Percentiles rank a stretch among this genome's conserved stretches.
These are phyloP conservation scores for Cornus controversa DNA, from an alignment of 148 eudicot species.

Conservation along the genomic window DNA sequence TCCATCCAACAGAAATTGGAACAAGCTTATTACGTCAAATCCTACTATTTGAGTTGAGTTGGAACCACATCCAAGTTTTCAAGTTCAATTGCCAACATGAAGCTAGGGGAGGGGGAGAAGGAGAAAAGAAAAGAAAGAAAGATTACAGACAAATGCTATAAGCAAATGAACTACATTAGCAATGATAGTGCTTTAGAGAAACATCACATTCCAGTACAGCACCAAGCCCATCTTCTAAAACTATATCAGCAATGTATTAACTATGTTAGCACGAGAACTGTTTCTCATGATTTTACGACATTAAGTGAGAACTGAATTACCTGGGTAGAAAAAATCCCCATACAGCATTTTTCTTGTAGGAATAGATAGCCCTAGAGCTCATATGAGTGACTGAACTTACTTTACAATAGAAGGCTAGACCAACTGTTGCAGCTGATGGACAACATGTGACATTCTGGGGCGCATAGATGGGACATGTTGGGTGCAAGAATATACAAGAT, in stretches of 20 bases:
- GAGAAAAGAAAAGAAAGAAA: no score
- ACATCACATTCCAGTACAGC: background rate
- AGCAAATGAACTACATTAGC: background rate
- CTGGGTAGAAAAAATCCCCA: background rate
- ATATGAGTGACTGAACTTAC: conserved; percentile 21
- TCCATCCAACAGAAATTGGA: no score
- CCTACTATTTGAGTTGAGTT: no score
- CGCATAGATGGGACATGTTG: conserved; percentile 91
- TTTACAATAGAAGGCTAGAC: conserved; percentile 39
- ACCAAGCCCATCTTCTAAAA: background rate
- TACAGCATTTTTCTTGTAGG: background rate
- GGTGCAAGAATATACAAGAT: conserved; percentile 88
- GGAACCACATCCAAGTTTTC: no score
- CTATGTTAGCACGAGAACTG: background rate
- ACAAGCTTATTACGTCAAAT: no score
- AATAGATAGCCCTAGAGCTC: background rate
- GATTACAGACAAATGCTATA: no score
- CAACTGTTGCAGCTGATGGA: conserved; percentile 89
- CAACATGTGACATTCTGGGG: conserved; percentile 95
- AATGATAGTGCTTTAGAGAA: background rate
- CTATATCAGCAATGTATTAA: background rate
- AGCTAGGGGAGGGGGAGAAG: no score
- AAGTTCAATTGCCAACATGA: no score
- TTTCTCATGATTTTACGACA: background rate
- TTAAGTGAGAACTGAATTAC: background rate